phyloP scores from a whole-genome alignment of 2,329 filamentous ascomycete species.

The Beauveria sp. region DNA sequence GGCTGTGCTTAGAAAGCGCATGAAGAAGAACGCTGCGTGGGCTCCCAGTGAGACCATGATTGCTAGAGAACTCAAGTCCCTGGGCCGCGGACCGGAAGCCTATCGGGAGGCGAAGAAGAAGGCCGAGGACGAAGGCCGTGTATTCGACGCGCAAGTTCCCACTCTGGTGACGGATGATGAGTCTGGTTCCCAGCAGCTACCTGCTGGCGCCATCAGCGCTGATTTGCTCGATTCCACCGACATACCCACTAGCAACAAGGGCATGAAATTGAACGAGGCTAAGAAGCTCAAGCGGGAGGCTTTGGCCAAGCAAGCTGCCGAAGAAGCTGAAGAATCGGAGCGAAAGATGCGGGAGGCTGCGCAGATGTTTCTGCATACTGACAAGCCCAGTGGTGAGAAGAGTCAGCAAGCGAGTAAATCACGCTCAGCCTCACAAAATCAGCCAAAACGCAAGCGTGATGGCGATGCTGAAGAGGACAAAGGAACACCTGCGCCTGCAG shows the following conservation, averaged over 20 bases:
- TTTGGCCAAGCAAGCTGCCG: constrained; percentile 51
- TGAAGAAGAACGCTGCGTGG: constrained; percentile 91
- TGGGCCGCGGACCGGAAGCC: constrained; percentile 59
- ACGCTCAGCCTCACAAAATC: constrained; percentile 24
- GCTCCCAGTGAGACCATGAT: constrained; percentile 82
- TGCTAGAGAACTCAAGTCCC: constrained; percentile 63
- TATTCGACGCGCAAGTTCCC: constrained; percentile 43
- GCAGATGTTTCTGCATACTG: constrained; percentile 31
- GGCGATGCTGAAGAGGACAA: constrained; percentile 21
- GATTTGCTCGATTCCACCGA: constrained; percentile 53
- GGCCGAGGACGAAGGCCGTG: constrained; percentile 57
- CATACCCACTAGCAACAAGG: constrained; percentile 59
- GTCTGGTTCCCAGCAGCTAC: constrained; percentile 44
- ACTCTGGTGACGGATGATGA: constrained; percentile 37
- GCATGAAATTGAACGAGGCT: constrained; percentile 71
- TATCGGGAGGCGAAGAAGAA: constrained; percentile 54
- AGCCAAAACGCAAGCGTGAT: constrained; percentile 41
- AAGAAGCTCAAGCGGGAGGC: constrained; percentile 67
- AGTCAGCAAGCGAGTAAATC: constrained; percentile 20
- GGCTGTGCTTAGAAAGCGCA: constrained; percentile 66
- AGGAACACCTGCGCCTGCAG: constrained; percentile 23
- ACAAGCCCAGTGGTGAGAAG: constrained; percentile 19
- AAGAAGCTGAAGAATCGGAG: constrained; percentile 53
- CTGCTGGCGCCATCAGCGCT: constrained; percentile 52
- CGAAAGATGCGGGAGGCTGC: constrained; percentile 44